Evolutionary conservation across 129 eudicot genomes (phyloP), one percentile per base, ranked within the genome.

Genomic region (Pittosporum tobira): DNA sequence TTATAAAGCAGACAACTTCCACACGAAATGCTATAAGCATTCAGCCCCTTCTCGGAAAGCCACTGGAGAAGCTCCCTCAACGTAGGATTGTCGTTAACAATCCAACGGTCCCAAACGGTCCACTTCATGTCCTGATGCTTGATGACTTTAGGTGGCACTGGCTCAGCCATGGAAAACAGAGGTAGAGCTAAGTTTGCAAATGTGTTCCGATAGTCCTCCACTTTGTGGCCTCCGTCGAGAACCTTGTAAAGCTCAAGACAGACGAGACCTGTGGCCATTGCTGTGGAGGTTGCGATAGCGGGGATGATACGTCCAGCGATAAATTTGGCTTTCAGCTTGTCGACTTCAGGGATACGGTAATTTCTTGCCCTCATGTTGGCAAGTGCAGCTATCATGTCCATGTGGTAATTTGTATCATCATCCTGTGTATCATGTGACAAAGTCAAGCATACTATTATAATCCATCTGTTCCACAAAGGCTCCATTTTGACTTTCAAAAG

Each of bases 81-180:
- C 0, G 93, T 88, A 18, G 97, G 95, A 47, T 88, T 88, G 38
- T 73, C 81, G n/a, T 79, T 75, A 27, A 88, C 54, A 28, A 71
- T 60, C 97, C 95, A 88, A 59, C 95, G 48, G 64, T 88, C 96
- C 96, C 96, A 88, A 47, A 88, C 82, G 7, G 83, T 84, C 96
- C 94, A 88, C 70, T 72, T 84, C 91, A 84, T 50, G 67, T 84
- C 88, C 25, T 61, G 72, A 74, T 88, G 95, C 66, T 84, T 88
- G 34, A 81, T 43, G 16, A 76, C 86, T 53, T 88, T 88, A 0
- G 94, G 80, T 9, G 89, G 86, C 36, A 84, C 94, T 0, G 96
- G 94, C 59, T 88, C 94, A 1, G 94, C 94, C 49, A 88, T 88
- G 54, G 96, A 84, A 77, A 88, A 84, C 8, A 88, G 71, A 26